Conservation (phyloP, 2,329 filamentous ascomycete species). For the Fusarium gaditjirri region DNA sequence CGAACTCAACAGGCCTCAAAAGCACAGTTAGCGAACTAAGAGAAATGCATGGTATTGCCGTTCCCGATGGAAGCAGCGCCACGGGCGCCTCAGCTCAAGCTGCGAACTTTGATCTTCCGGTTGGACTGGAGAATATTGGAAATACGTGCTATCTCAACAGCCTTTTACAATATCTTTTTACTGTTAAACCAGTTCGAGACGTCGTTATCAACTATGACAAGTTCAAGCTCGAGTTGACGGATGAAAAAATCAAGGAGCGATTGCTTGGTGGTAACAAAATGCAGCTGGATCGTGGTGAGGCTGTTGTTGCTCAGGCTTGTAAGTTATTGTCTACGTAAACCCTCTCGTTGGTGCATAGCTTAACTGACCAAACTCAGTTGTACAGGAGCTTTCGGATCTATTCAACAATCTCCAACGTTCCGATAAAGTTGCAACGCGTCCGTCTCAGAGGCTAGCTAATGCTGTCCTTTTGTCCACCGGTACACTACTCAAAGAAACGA, state of each 20-base stretch:
- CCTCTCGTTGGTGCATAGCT: neutral
- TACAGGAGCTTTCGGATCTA: conserved; percentile 75
- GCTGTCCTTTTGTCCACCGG: conserved; percentile 74
- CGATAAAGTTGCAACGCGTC: conserved; percentile 70
- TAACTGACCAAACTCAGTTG: conserved; percentile 64
- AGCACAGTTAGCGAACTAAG: conserved; percentile 43
- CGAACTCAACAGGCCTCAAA: conserved; percentile 44
- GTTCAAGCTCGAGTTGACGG: conserved; percentile 74
- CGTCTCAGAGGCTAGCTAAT: conserved; percentile 81
- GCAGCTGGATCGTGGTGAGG: conserved; percentile 64
- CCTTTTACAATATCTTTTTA: conserved; percentile 94
- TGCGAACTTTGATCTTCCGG: conserved; percentile 70
- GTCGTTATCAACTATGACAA: conserved; percentile 81
- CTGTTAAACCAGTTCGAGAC: conserved; percentile 81
- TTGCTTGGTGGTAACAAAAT: conserved; percentile 76
- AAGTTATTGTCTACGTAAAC: conserved; percentile 53
- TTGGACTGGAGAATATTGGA: conserved; percentile 91
- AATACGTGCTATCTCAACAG: conserved; percentile 99
- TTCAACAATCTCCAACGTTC: conserved; percentile 78
- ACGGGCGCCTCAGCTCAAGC: conserved; percentile 5
- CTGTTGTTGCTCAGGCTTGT: conserved; percentile 79
- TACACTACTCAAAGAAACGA: conserved; percentile 49
- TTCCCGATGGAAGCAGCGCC: conserved; percentile 6
- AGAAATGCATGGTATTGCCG: conserved; percentile 40
- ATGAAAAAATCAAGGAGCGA: conserved; percentile 71